A percentile compares a stretch with the other conserved stretches of the same genome.
phyloP scores from a whole-genome alignment of 768 basidiomycete species.

The Leccinum variicolor region DNA sequence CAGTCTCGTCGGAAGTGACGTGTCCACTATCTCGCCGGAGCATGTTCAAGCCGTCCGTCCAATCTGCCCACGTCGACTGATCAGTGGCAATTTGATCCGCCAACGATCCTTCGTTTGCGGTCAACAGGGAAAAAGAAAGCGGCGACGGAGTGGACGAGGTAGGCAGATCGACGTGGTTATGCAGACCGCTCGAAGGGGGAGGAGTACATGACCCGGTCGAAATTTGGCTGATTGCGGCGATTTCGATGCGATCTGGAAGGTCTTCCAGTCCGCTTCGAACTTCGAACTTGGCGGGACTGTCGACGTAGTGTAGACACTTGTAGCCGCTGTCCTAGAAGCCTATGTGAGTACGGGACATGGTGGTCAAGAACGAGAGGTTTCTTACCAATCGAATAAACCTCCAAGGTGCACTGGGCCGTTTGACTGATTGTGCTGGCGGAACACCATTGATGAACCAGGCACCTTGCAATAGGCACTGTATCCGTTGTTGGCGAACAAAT shows the following conservation, averaged over 20 bases:
- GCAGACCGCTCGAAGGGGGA: conserved; percentile 60
- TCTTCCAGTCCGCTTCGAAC: conserved; percentile 83
- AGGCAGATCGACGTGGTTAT: conserved; percentile 59
- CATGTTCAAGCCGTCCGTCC: conserved; percentile 93
- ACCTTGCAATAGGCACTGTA: conserved; percentile 84
- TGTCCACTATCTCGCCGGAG: conserved; percentile 78
- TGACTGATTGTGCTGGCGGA: conserved; percentile 44
- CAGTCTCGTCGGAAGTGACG: conserved; percentile 81
- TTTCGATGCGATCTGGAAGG: conserved; percentile 81
- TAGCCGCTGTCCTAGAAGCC: conserved; percentile 64
- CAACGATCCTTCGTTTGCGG: conserved; percentile 64
- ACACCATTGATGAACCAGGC: conserved; percentile 90
- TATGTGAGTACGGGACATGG: background rate
- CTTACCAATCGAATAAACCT: conserved; percentile 82
- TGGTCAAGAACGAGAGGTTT: conserved; percentile 1
- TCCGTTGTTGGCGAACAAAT: conserved; percentile 84
- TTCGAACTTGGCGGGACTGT: conserved; percentile 74
- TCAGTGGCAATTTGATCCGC: conserved; percentile 80
- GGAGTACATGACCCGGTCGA: conserved; percentile 69
- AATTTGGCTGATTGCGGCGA: conserved; percentile 76
- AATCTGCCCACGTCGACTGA: conserved; percentile 82
- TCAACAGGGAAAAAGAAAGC: conserved; percentile 75
- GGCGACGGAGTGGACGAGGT: conserved; percentile 58
- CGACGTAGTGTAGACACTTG: conserved; percentile 84
- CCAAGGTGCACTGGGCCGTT: conserved; percentile 69